Evolutionary conservation across 2,329 filamentous ascomycete genomes (phyloP).

Genomic region (Byssothecium circinans): DNA sequence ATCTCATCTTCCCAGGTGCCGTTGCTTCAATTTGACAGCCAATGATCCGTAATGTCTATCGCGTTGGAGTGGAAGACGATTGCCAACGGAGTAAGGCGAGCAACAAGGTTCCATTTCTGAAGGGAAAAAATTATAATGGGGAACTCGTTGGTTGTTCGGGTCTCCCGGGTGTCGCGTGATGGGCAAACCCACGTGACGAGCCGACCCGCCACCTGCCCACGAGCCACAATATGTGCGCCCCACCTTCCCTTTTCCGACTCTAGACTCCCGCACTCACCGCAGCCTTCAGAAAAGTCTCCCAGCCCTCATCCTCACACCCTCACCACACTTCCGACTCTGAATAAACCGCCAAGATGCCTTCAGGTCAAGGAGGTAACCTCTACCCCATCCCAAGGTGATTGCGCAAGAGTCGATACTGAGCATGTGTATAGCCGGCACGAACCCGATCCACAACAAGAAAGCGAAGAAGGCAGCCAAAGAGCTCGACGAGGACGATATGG

Average conservation of each 20-base stretch:
- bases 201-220: background rate
- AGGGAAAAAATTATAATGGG: too few species aligned
- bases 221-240: background rate
- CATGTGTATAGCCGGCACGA: constrained; percentile 50
- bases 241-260: background rate
- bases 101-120: too few species aligned
- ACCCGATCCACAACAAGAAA: constrained; percentile 70
- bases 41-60: background rate
- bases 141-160: too few species aligned
- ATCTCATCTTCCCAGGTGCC: background rate
- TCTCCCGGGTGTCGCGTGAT: too few species aligned
- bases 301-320: constrained; percentile 6
- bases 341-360: constrained; percentile 48
- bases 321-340: background rate
- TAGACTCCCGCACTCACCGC: background rate
- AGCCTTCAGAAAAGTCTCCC: background rate
- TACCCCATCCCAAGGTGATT: background rate
- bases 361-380: constrained; percentile 51
- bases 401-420: background rate
- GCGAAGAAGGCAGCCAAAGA: constrained; percentile 78
- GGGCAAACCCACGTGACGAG: too few species aligned
- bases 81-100: too few species aligned
- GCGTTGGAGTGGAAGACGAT: too few species aligned
- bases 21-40: background rate
- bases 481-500: constrained; percentile 82